Base-by-base conservation (phyloP, 345 rosid species). In the Erucastrum elatum region DNA sequence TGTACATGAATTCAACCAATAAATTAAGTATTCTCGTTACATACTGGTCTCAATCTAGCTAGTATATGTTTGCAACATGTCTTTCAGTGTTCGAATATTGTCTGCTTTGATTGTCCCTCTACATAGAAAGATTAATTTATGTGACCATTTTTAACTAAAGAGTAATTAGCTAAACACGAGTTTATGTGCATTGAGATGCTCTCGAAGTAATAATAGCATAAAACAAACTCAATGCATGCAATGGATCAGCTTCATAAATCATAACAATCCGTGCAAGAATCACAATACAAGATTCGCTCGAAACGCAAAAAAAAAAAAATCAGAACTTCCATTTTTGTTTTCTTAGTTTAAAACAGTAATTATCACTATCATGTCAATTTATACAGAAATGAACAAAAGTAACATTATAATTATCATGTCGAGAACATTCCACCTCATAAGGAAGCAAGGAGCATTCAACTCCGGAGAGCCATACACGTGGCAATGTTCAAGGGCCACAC, bases 381-480 rank as follows among this genome's bases (percentile, higher is more conserved):
- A 37, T 77, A 70, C 59, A 61, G 0, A 70, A 35, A 51, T 27
- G 15, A 49, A 77, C 6, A 34, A 61, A 71, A 55, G 46, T 41
- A 71, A 15, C 68, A 70, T 6, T 33, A 39, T 63, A 56, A 63
- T 17, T 59, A 66, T 66, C 60, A 77, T 77, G 81, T 77, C 81
- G 81, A 77, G n/a, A 33, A 66, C 82, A 74, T 51, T n/a, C 71
- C 75, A 59, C 59, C 69, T 33, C 70, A 62, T 69, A 37, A 62
- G 53, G 75, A 34, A 66, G 33, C 72, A 66, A 71, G 3, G 70
- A 75, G 51, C 72, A 65, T 53, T 56, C 16, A 68, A 79, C 59
- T 49, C 70, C 63, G 80, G 74, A 53, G 49, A 84, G 26, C 61
- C 60, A 44, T 67, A 71, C 76, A 78, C 70, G 84, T 78, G 80